Percentiles rank a stretch among this genome's conserved stretches.
These are phyloP conservation scores for Aspergillus pseudoglaucus DNA, from an alignment of 2,329 filamentous ascomycete species.

Conservation along the genomic window DNA sequence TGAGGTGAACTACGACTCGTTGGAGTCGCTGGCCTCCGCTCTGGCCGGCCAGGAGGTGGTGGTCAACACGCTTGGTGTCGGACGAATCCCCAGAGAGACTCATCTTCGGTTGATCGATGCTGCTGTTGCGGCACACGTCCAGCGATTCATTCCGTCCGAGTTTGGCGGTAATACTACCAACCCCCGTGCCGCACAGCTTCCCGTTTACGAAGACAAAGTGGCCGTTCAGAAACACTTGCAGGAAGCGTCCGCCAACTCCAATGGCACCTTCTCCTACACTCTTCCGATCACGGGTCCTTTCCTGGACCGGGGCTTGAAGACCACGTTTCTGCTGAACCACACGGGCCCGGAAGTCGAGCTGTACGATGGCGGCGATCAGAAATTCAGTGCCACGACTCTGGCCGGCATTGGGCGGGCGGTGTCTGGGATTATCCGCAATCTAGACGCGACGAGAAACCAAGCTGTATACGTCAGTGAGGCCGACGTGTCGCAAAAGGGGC, in stretches of 20 bases:
- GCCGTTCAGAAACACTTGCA: constrained; percentile 22
- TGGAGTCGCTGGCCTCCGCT: constrained; percentile 16
- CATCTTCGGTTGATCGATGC: constrained; percentile 8
- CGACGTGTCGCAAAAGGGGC: constrained; percentile 39
- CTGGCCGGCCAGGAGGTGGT: constrained; percentile 25
- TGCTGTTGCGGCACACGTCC: constrained; percentile 3
- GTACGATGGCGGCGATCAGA: constrained; percentile 45
- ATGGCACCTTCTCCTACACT: constrained; percentile 24
- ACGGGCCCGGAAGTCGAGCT: constrained; percentile 33
- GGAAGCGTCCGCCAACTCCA: constrained; percentile 8
- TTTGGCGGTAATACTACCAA: constrained; percentile 28
- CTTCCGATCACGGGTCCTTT: constrained; percentile 26
- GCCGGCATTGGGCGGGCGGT: constrained; percentile 44
- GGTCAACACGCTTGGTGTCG: constrained; percentile 13
- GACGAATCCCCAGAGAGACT: not conserved
- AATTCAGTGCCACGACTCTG: constrained; percentile 47
- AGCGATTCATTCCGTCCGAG: constrained; percentile 25
- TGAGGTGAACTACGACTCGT: constrained; percentile 24
- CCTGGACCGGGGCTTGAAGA: constrained; percentile 26
- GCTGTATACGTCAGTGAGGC: constrained; percentile 43
- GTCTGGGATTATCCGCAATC: constrained; percentile 43
- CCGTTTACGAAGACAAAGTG: constrained; percentile 28
- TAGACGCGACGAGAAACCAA: constrained; percentile 49
- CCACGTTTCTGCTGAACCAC: constrained; percentile 41
- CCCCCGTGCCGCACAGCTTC: constrained; percentile 15